Conservation (phyloP, 2,329 filamentous ascomycete genomes). For the Scleromitrula shiraiana region DNA sequence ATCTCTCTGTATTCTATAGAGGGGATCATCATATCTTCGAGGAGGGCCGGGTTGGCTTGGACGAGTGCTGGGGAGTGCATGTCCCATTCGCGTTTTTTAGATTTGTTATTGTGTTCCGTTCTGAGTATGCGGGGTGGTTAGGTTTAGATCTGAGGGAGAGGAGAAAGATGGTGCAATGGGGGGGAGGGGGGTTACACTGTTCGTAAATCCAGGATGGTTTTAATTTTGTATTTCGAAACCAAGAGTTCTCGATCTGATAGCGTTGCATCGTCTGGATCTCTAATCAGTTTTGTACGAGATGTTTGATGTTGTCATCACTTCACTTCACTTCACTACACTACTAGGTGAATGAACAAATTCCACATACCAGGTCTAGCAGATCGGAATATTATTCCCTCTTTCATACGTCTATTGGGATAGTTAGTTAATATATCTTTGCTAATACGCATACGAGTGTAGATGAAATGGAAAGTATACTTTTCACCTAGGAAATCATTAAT, state of each 20-base stretch:
- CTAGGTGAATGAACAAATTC: background rate
- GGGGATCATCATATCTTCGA: constrained; percentile 52
- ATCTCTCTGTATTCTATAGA: constrained; percentile 57
- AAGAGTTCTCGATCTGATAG: constrained; percentile 53
- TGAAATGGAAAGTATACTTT: constrained; percentile 36
- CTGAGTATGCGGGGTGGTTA: constrained; percentile 35
- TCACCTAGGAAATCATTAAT: constrained; percentile 52
- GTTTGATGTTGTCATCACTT: too few species aligned
- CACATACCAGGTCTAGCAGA: constrained; percentile 53
- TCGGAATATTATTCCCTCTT: constrained; percentile 58
- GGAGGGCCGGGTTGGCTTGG: constrained; percentile 42
- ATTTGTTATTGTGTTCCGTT: constrained; percentile 65
- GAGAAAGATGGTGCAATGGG: constrained; percentile 1
- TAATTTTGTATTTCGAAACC: constrained; percentile 52
- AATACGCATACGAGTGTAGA: background rate
- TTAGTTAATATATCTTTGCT: constrained; percentile 6
- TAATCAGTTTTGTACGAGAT: too few species aligned
- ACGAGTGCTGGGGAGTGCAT: constrained; percentile 36
- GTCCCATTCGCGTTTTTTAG: constrained; percentile 49
- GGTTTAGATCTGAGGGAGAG: background rate
- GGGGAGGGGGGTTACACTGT: too few species aligned
- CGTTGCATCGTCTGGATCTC: constrained; percentile 68
- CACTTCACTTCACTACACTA: too few species aligned
- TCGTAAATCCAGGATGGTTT: constrained; percentile 70
- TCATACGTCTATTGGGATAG: constrained; percentile 35